These are phyloP conservation scores for Eleusine indica DNA, from an alignment of 176 grass and related monocot genomes.

Conservation along the genomic window DNA sequence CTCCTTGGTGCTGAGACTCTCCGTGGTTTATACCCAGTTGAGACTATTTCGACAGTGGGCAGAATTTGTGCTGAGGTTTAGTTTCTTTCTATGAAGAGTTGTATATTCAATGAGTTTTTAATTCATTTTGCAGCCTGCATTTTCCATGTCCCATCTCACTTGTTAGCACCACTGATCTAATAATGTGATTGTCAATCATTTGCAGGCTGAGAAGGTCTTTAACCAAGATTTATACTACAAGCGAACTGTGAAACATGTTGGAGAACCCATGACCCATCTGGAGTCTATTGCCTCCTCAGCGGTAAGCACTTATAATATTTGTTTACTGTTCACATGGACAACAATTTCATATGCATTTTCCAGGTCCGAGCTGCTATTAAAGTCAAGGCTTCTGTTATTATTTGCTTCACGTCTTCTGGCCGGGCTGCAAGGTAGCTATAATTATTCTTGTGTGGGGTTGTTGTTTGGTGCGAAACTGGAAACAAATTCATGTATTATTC, in stretches of 20 bases:
- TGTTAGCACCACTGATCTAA: conserved; percentile 9
- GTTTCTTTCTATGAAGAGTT: conserved; percentile 22
- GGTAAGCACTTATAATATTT: conserved; percentile 44
- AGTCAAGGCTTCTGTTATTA: conserved; percentile 93
- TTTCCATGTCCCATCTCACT: not conserved
- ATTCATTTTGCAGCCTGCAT: not conserved
- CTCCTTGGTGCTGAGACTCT: conserved; percentile 98
- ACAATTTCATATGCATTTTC: conserved; percentile 23
- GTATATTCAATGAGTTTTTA: not conserved
- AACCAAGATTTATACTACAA: conserved; percentile 99
- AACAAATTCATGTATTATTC: conserved; percentile 23
- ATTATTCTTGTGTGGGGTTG: conserved; percentile 6
- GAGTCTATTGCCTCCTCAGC: conserved; percentile 98
- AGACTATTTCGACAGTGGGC: conserved; percentile 92
- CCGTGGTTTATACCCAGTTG: conserved; percentile 92
- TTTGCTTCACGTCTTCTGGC: conserved; percentile 96
- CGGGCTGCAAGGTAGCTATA: conserved; percentile 82
- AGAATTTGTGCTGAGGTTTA: conserved; percentile 95
- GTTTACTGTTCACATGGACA: conserved; percentile 4
- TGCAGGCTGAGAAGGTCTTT: conserved; percentile 97
- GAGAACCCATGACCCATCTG: conserved; percentile 97
- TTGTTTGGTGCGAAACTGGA: conserved; percentile 22
- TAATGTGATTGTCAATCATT: conserved; percentile 1
- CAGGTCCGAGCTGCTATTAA: conserved; percentile 98
- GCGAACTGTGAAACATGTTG: conserved; percentile 84